These are phyloP conservation scores for Anthracocystis panici-leucophaei DNA, from an alignment of 1,284 basidiomycete species.

Conservation along the genomic window DNA sequence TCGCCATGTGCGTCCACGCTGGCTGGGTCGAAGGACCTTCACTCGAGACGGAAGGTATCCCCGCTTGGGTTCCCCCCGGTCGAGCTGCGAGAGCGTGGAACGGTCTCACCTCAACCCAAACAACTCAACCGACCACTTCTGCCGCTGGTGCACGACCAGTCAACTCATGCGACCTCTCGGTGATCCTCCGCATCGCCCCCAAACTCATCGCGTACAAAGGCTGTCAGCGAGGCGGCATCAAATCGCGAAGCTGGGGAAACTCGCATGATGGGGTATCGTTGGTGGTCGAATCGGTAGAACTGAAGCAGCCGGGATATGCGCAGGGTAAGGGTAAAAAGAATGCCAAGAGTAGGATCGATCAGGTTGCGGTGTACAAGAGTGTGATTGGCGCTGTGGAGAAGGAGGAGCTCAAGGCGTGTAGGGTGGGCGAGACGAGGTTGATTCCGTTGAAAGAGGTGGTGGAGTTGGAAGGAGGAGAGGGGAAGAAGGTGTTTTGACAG, in stretches of 20 bases:
- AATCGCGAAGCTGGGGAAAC: constrained; percentile 74
- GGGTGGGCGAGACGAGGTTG: background rate
- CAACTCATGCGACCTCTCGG: constrained; percentile 69
- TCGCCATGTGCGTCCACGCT: constrained; percentile 73
- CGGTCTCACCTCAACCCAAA: constrained; percentile 14
- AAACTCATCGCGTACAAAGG: constrained; percentile 73
- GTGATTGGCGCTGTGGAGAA: background rate
- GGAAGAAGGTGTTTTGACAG: too few relatives aligned
- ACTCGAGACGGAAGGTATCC: constrained; percentile 51
- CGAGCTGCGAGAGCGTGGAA: constrained; percentile 61
- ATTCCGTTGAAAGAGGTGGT: background rate
- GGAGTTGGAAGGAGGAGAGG: too few relatives aligned
- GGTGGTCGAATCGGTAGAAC: constrained; percentile 72
- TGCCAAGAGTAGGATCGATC: constrained; percentile 54
- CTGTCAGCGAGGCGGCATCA: constrained; percentile 72
- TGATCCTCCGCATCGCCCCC: constrained; percentile 73
- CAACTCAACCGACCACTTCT: background rate
- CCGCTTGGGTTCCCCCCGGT: constrained; percentile 59
- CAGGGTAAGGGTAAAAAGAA: constrained; percentile 42
- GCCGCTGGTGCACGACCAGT: constrained; percentile 8
- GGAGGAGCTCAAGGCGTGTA: background rate
- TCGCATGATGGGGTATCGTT: constrained; percentile 74
- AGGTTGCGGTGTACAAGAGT: constrained; percentile 37
- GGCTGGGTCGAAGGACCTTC: constrained; percentile 72
- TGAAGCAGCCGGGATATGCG: constrained; percentile 62